A percentile compares a stretch with the other conserved stretches of the same genome.
These are phyloP conservation scores for Przewalskia tangutica DNA, from an alignment of 257 asterid genomes.

Conservation along the genomic window DNA sequence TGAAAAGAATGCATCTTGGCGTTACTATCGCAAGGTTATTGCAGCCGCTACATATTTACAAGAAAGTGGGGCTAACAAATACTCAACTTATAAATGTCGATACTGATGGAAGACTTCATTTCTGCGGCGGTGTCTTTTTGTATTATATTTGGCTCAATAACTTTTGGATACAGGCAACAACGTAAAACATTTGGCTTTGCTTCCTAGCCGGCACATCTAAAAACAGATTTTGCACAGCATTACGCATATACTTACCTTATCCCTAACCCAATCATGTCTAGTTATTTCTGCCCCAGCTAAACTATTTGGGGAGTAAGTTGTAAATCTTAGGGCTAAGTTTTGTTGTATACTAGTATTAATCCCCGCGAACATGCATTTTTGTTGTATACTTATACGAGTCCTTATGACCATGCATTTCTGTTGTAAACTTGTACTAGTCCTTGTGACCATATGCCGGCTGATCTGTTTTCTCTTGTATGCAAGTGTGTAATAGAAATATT, in stretches of 20 bases:
- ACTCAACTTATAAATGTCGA: neutral
- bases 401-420: neutral
- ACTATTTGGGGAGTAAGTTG: neutral
- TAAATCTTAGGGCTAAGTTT: neutral
- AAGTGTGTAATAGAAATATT: neutral
- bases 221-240: neutral
- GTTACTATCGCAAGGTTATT: slow-evolving; percentile 55
- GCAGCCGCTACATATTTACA: slow-evolving; percentile 14
- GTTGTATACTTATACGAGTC: neutral
- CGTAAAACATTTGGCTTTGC: neutral
- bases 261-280: neutral
- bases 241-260: neutral
- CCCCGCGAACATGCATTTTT: neutral
- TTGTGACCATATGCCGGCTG: neutral
- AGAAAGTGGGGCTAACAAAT: neutral
- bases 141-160: neutral
- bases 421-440: neutral
- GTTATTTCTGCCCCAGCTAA: neutral
- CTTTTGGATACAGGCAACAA: neutral
- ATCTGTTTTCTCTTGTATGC: neutral
- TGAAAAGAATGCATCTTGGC: slow-evolving; percentile 58
- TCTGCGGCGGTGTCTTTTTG: neutral
- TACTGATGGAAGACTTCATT: neutral
- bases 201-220: neutral
- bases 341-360: neutral